These are phyloP conservation scores for Rhodotorula sp. DNA, from an alignment of 1,284 basidiomycete species.

Conservation along the genomic window DNA sequence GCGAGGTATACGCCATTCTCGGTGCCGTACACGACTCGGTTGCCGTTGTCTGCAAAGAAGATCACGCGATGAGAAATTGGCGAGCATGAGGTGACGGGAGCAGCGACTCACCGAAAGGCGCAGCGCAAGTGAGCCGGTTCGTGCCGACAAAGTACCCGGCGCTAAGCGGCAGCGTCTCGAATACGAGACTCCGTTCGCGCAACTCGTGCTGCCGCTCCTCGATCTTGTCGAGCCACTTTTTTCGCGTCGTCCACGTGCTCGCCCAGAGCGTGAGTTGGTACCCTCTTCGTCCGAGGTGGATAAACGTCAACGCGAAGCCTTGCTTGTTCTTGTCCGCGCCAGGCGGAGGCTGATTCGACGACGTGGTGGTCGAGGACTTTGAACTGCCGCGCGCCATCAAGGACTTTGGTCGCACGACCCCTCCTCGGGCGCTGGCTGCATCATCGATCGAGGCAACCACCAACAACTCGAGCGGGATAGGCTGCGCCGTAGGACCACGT, in stretches of 20 bases:
- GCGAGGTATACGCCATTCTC: conserved; percentile 96
- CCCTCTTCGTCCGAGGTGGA: conserved; percentile 87
- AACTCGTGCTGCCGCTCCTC: conserved; percentile 82
- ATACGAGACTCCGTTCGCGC: conserved; percentile 79
- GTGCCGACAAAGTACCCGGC: conserved; percentile 81
- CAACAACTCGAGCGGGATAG: conserved; percentile 92
- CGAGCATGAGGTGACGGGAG: background rate
- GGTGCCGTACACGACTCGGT: conserved; percentile 89
- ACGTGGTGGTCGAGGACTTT: conserved; percentile 23
- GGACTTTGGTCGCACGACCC: conserved; percentile 51
- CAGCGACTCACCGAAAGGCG: conserved; percentile 76
- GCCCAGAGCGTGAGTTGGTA: conserved; percentile 94
- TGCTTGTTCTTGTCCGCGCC: conserved; percentile 61
- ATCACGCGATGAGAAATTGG: background rate
- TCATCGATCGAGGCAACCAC: conserved; percentile 81
- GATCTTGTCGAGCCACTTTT: conserved; percentile 94
- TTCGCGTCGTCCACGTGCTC: conserved; percentile 75
- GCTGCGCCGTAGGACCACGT: conserved; percentile 55
- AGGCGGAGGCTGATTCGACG: conserved; percentile 25
- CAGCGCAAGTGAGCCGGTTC: conserved; percentile 89
- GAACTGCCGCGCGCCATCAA: conserved; percentile 52
- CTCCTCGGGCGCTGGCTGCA: conserved; percentile 39
- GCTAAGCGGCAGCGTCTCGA: conserved; percentile 79
- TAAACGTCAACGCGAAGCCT: conserved; percentile 87
- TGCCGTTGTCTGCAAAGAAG: conserved; percentile 65